Base-by-base conservation (phyloP, 139 green algal genomes). In the Chlorella sorokiniana region DNA sequence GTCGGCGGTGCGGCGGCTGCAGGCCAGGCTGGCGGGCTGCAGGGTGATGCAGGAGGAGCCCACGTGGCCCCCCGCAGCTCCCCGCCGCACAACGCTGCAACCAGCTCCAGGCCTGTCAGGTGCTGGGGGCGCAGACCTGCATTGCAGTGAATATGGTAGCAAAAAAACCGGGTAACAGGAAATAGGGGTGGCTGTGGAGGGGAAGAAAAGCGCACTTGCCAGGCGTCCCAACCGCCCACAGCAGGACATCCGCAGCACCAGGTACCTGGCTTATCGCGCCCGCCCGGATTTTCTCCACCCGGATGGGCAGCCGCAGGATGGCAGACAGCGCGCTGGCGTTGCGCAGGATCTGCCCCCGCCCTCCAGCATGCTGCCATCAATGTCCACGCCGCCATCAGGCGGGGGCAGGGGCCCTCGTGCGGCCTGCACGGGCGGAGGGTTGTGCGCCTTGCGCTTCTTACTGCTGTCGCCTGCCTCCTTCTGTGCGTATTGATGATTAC, bases 291-390 rank as follows among this genome's bases (percentile, higher is more conserved):
- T 90, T 90, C 33, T 68, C 70, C 27, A 96, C 76, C 0, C 74
- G 41, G n/a, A 96, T 56, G 0, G 79, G 40, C 20, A 18, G 18
- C 33, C 73, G 29, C 6, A 68, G 88, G 41, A 96, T 91, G 45
- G 90, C 91, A 2, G 86, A 35, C 33, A 97, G 85, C 0, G 92
- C 92, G 7, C 83, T 78, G 2, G 93, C 78, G 69, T 94, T 93
- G 62, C 94, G 85, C 69, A 97, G 86, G 52, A 96, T 95, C 81
- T 97, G 93, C 0, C 93, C 93, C 70, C 70, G 27, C 93, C 94
- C 63, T 97, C 93, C 29, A 95, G 85, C 73, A 92, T 85, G 61
- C 90, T 93, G 23, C 93, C 93, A 86, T 61, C 76, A 35, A 79
- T 79, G 25, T 79, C 20, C 2, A 68, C 37, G 37, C 51, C 73